phyloP scores from a whole-genome alignment of 2,329 filamentous ascomycete species.

The Aspergillus udagawae region DNA sequence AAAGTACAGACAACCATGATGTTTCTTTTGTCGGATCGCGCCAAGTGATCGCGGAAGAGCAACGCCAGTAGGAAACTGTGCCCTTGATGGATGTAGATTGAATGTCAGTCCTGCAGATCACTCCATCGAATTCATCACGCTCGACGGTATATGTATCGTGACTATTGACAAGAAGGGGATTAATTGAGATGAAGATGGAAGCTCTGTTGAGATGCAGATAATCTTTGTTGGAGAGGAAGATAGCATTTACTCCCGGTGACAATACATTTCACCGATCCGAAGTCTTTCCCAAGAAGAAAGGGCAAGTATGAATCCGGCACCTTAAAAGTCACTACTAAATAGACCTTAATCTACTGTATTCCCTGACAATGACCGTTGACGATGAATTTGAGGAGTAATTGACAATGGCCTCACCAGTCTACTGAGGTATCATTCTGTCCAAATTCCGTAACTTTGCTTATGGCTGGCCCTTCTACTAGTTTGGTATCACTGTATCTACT shows the following conservation, averaged over 20 bases:
- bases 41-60: not conserved
- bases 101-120: not conserved
- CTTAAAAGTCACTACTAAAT: not conserved
- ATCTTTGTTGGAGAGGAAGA: not conserved
- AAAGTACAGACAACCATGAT: constrained; percentile 57
- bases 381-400: not conserved
- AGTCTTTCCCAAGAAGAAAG: not conserved
- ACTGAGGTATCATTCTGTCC: not conserved
- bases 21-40: constrained; percentile 7
- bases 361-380: not conserved
- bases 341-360: not conserved
- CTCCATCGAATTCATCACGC: not conserved
- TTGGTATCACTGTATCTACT: not conserved
- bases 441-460: not conserved
- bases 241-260: constrained; percentile 10
- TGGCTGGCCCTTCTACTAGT: not conserved
- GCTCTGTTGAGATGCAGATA: not conserved
- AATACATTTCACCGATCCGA: constrained; percentile 11
- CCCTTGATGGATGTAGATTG: not conserved
- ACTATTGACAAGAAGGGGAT: not conserved
- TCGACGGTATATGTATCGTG: not conserved
- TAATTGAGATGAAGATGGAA: not conserved
- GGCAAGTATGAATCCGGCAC: not conserved
- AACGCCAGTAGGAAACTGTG: not conserved
- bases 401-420: not conserved